Conservation (phyloP, 2,329 filamentous ascomycete genomes). For the Microcyclosporella mali region DNA sequence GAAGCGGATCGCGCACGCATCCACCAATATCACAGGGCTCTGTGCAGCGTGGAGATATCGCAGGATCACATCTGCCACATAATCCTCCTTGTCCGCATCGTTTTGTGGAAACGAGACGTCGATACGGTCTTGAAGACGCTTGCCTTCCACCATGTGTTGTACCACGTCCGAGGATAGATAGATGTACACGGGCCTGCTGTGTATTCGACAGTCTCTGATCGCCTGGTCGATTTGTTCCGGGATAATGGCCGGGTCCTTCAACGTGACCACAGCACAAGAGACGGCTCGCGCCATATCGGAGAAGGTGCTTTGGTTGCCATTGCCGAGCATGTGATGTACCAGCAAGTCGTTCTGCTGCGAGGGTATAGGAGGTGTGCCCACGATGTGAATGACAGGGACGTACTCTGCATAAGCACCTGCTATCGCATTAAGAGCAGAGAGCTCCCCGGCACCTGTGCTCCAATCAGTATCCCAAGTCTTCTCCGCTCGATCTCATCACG, state of each 20-base stretch:
- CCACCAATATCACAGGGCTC: conserved; percentile 47
- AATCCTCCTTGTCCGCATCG: conserved; percentile 32
- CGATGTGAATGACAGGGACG: conserved; percentile 44
- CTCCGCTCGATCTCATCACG: too few species aligned
- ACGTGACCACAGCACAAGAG: conserved; percentile 1
- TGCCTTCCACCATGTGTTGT: conserved; percentile 27
- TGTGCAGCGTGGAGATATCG: conserved; percentile 40
- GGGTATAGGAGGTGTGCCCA: conserved; percentile 37
- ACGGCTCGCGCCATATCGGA: conserved; percentile 1
- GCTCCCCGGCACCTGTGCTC: conserved; percentile 37
- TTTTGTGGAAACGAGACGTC: conserved; percentile 33
- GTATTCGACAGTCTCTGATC: conserved; percentile 3
- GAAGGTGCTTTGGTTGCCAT: conserved; percentile 3
- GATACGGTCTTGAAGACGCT: conserved; percentile 19
- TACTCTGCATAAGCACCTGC: conserved; percentile 45
- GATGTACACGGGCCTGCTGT: conserved; percentile 3
- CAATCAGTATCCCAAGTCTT: neutral
- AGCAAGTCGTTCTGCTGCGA: conserved; percentile 30
- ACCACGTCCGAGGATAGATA: conserved; percentile 1
- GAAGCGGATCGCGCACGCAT: conserved; percentile 42
- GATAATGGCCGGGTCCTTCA: conserved; percentile 1
- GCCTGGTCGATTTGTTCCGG: conserved; percentile 2
- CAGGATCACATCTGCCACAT: conserved; percentile 29
- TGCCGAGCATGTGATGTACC: neutral
- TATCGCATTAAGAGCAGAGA: conserved; percentile 43